Evolutionary conservation across 2,329 filamentous ascomycete genomes (phyloP).

Genomic region (Colletotrichum neosansevieriae): DNA sequence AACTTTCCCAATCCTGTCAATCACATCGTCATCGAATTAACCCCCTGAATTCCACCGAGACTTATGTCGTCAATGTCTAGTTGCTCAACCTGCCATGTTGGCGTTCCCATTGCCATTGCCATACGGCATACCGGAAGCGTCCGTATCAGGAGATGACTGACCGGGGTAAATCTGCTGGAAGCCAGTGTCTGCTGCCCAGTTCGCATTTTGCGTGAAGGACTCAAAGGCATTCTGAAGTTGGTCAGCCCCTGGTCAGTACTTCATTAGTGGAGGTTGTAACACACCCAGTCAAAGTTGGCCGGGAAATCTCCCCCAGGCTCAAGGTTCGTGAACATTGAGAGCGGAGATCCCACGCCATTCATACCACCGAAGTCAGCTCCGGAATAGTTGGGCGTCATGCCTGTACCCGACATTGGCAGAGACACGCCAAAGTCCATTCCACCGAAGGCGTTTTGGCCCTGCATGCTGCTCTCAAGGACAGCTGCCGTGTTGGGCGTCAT

Average conservation of each 20-base stretch:
- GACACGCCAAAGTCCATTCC: constrained; percentile 58
- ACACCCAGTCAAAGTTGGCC: constrained; percentile 70
- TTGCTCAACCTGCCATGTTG: constrained; percentile 32
- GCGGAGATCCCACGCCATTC: constrained; percentile 57
- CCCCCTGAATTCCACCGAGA: not conserved
- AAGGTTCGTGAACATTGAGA: constrained; percentile 65
- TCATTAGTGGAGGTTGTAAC: constrained; percentile 42
- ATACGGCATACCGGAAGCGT: constrained; percentile 23
- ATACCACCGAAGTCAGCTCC: constrained; percentile 48
- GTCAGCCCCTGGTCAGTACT: constrained; percentile 42
- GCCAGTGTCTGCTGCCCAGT: constrained; percentile 64
- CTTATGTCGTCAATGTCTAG: not conserved
- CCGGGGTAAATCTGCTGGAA: constrained; percentile 58
- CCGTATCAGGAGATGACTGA: constrained; percentile 35
- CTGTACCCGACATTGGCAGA: constrained; percentile 47
- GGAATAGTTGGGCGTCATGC: constrained; percentile 53
- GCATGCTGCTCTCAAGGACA: constrained; percentile 46
- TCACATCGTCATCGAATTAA: constrained; percentile 25
- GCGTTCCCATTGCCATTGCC: constrained; percentile 12
- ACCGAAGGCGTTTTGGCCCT: constrained; percentile 57
- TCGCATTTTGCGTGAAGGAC: constrained; percentile 67
- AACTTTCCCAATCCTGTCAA: constrained; percentile 19
- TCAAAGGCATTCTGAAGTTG: constrained; percentile 64
- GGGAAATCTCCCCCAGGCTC: constrained; percentile 53
- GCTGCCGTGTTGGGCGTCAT: constrained; percentile 48